Base-by-base conservation (phyloP, 371 early-diverging fungal species). In the Actinomortierella ambigua region DNA sequence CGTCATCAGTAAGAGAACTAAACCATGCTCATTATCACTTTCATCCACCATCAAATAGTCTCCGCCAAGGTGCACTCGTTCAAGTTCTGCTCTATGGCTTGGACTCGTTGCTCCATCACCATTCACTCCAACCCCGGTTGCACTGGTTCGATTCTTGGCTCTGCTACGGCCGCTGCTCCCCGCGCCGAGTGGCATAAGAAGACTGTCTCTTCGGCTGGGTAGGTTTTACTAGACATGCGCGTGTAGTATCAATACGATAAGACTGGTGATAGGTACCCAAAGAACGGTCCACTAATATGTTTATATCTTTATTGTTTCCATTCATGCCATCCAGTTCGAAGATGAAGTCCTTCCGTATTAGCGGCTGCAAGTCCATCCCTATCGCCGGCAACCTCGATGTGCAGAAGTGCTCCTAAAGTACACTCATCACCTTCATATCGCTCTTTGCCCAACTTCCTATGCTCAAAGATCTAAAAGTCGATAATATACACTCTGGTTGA, bases 331-430 rank as follows among this genome's bases (percentile, higher is more conserved):
- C n/a, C n/a, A 34, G 34, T 11, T 34, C 34, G 34, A 34, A 34
- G 34, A 57, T 63, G 57, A 49, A 41, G 53, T 17, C 18, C 18
- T 57, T 57, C 53, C 53, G 57, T 7, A 56, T 53, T 7, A 51
- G 51, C 22, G 51, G 57, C 18, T 63, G 55, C 42, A 50, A 53
- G 44, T 50, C 20, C 2, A 20, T 46, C 29, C 41, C 55, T 13
- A 28, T 18, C 5, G 18, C 20, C 5, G 39, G 26, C 17, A 42
- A 46, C 42, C 27, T 50, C 26, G 55, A 55, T 50, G 28, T 8
- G 41, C 28, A 54, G 40, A 42, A 13, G n/a, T 53, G 60, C 52
- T 18, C 51, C 7, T 34, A 34, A 34, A 34, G n/a, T n/a, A n/a
- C n/a, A n/a, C n/a, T n/a, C n/a, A n/a, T n/a, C n/a, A n/a, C n/a